These are phyloP conservation scores for Vicia villosa DNA, from an alignment of 306 rosid species.

Conservation along the genomic window DNA sequence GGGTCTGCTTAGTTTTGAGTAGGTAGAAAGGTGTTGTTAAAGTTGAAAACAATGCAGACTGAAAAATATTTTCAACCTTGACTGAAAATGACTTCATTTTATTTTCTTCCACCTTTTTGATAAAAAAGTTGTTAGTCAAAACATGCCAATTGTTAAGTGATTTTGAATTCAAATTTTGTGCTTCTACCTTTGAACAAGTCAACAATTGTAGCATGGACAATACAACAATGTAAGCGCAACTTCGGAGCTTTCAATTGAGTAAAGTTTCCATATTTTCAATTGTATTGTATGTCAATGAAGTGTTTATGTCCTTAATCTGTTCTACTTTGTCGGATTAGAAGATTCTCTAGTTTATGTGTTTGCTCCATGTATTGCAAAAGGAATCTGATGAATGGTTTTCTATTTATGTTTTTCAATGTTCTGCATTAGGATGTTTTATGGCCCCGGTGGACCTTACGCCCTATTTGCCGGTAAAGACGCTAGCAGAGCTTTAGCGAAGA, in stretches of 20 bases:
- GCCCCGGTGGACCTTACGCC: slow-evolving; percentile 91
- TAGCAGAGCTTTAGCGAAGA: slow-evolving; percentile 91
- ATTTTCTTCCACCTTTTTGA: background rate
- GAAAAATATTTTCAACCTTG: background rate
- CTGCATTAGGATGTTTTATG: slow-evolving; percentile 76
- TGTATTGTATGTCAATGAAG: background rate
- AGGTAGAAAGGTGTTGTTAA: too few species aligned
- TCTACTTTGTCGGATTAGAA: too few species aligned
- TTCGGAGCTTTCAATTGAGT: too few species aligned
- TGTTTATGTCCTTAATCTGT: background rate
- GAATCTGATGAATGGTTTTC: background rate
- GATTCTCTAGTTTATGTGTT: too few species aligned
- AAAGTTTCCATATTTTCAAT: too few species aligned
- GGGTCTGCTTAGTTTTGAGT: background rate
- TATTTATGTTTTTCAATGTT: slow-evolving; percentile 7
- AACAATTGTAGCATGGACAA: background rate
- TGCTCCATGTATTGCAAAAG: background rate
- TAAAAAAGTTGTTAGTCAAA: background rate
- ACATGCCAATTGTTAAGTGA: background rate
- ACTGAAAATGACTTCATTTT: background rate
- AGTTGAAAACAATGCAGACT: background rate
- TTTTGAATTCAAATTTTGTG: slow-evolving; percentile 11
- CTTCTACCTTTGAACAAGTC: background rate
- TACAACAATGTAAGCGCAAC: too few species aligned
- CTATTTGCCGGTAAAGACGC: slow-evolving; percentile 92